A percentile compares a stretch with the other conserved stretches of the same genome.
These are phyloP conservation scores for Linnemannia zychae DNA, from an alignment of 192 early-diverging fungal species.

Conservation along the genomic window DNA sequence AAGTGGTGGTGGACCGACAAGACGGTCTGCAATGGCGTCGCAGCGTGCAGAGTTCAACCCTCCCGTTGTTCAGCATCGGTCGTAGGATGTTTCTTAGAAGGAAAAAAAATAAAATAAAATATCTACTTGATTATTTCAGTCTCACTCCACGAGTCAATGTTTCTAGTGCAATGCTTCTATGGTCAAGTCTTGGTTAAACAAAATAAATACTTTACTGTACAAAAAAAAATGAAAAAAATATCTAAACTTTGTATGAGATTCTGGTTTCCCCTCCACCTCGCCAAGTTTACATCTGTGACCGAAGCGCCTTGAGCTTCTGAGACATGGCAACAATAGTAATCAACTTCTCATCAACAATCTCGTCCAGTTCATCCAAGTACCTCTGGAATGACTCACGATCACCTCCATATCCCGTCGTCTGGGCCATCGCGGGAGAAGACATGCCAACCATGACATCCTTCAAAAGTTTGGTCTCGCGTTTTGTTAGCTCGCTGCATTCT, in stretches of 20 bases:
- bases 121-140: too few species aligned
- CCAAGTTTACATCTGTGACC: conserved; percentile 10
- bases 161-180: too few species aligned
- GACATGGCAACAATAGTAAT: conserved; percentile 60
- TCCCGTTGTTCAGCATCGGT: background rate
- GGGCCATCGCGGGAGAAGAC: conserved; percentile 41
- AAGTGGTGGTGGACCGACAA: conserved; percentile 32
- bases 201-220: background rate
- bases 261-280: background rate
- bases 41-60: conserved; percentile 46
- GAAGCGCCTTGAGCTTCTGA: conserved; percentile 35
- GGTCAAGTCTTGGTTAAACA: background rate
- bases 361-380: conserved; percentile 68
- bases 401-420: conserved; percentile 16
- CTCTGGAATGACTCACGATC: conserved; percentile 29
- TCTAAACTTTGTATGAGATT: too few species aligned
- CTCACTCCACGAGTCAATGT: too few species aligned
- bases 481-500: conserved; percentile 69
- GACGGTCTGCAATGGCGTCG: conserved; percentile 32
- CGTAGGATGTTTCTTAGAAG: background rate
- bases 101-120: background rate
- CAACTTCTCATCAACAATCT: conserved; percentile 66
- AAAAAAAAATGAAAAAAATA: background rate
- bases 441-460: conserved; percentile 73
- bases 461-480: conserved; percentile 73